These are phyloP conservation scores for Candida ulmi DNA, from an alignment of 805 yeast genomes.

Conservation along the genomic window DNA sequence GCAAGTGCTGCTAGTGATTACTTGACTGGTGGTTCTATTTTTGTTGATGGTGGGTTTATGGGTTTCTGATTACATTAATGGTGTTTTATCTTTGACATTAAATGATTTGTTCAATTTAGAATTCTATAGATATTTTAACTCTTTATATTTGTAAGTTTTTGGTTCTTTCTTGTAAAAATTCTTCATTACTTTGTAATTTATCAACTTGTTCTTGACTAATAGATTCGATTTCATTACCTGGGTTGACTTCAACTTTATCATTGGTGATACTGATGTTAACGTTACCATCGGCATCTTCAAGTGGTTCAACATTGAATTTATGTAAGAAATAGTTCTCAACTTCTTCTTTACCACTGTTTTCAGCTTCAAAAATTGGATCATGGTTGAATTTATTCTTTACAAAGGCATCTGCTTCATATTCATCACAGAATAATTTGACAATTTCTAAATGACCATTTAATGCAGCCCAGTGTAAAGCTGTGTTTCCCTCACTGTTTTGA, in stretches of 20 bases:
- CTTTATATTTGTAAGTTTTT: conserved; percentile 20
- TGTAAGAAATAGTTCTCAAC: conserved; percentile 74
- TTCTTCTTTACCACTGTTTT: conserved; percentile 65
- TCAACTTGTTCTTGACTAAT: conserved; percentile 43
- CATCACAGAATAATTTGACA: conserved; percentile 66
- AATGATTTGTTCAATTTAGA: too few species aligned
- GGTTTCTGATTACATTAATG: conserved; percentile 5
- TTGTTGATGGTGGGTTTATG: conserved; percentile 72
- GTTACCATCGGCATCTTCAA: conserved; percentile 39
- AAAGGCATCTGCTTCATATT: conserved; percentile 77
- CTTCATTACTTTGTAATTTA: conserved; percentile 32
- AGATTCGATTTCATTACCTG: conserved; percentile 51
- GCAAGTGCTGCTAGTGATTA: conserved; percentile 74
- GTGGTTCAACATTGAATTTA: conserved; percentile 65
- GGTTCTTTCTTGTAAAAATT: conserved; percentile 35
- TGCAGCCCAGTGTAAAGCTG: conserved; percentile 96
- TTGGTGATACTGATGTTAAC: conserved; percentile 20
- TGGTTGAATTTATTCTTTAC: conserved; percentile 68
- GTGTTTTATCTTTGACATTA: too few species aligned
- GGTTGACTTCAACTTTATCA: conserved; percentile 34
- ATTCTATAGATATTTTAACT: neutral
- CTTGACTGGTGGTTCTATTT: conserved; percentile 68
- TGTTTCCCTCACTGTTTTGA: conserved; percentile 80
- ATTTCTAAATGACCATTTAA: conserved; percentile 76
- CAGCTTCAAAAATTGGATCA: conserved; percentile 88